Percentiles rank a stretch among this genome's conserved stretches.
Conservation (phyloP, 345 rosid species). For the Trapa bicornis region DNA sequence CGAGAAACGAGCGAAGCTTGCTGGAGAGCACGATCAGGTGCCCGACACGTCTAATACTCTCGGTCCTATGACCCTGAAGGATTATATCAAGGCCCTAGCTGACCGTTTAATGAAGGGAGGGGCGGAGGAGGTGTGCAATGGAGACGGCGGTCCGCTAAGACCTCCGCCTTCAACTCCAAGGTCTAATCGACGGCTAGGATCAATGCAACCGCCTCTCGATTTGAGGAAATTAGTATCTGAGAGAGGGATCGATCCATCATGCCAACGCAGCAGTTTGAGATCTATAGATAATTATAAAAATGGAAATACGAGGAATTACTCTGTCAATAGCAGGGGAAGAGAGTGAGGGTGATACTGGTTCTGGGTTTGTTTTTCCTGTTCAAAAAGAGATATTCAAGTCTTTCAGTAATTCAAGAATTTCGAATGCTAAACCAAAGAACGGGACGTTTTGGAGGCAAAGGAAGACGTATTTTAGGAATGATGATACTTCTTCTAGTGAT, state of each 20-base stretch:
- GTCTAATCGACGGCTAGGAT: constrained; percentile 17
- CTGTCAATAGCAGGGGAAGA: constrained; percentile 27
- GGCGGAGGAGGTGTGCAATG: constrained; percentile 90
- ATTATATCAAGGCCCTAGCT: constrained; percentile 63
- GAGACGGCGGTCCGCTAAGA: constrained; percentile 61
- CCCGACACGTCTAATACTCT: constrained; percentile 11
- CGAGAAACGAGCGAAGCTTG: constrained; percentile 46
- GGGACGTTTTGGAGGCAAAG: constrained; percentile 5
- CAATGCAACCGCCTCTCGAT: constrained; percentile 33
- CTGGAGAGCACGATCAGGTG: constrained; percentile 15
- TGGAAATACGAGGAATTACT: constrained; percentile 31
- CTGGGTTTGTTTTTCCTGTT: constrained; percentile 4
- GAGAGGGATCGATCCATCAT: constrained; percentile 4
- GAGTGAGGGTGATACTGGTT: constrained; percentile 8
- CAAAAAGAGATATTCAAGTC: neutral
- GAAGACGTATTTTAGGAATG: constrained; percentile 27
- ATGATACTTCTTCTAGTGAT: constrained; percentile 41
- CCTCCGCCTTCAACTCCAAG: constrained; percentile 6
- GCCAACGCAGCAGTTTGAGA: constrained; percentile 8
- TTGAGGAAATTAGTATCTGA: constrained; percentile 31
- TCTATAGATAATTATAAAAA: constrained; percentile 9
- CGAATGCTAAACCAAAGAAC: constrained; percentile 7
- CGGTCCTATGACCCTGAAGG: constrained; percentile 45
- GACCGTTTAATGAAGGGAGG: constrained; percentile 84
- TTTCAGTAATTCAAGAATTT: constrained; percentile 2